Evolutionary conservation across 1,284 basidiomycete species (phyloP).

Genomic region (Cryptococcus floricola): DNA sequence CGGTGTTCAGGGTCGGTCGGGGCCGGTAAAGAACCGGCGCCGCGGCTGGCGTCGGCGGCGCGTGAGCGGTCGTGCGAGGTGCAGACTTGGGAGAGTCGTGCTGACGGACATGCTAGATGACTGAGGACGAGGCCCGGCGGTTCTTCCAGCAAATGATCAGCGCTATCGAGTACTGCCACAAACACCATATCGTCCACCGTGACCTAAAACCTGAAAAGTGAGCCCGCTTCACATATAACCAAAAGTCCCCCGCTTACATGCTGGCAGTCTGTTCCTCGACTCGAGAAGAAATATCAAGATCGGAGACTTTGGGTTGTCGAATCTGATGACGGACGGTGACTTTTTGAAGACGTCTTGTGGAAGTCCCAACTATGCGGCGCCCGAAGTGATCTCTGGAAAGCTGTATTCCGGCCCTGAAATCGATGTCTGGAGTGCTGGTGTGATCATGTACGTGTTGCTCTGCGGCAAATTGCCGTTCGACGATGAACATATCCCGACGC

Average conservation of each 20-base stretch:
- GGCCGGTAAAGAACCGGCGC: no score
- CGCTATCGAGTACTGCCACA: conserved; percentile 91
- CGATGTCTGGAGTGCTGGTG: conserved; percentile 95
- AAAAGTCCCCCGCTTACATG: background rate
- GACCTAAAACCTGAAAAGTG: conserved; percentile 92
- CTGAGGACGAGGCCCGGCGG: conserved; percentile 73
- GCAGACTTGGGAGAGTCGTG: background rate
- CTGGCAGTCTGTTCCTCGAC: conserved; percentile 52
- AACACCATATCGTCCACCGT: conserved; percentile 90
- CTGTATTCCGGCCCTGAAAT: conserved; percentile 93
- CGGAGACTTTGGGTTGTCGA: conserved; percentile 90
- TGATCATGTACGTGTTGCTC: conserved; percentile 92
- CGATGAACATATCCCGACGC: conserved; percentile 83
- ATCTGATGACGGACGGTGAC: conserved; percentile 90
- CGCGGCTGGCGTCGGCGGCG: no score
- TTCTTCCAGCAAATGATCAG: conserved; percentile 97
- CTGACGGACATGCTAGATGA: conserved; percentile 57
- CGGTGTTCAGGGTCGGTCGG: background rate
- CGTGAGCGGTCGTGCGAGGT: no score
- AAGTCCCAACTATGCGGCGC: conserved; percentile 92
- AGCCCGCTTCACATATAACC: conserved; percentile 54
- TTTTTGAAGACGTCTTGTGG: conserved; percentile 93
- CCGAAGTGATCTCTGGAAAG: conserved; percentile 88
- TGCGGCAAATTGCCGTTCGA: conserved; percentile 90
- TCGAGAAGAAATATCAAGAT: conserved; percentile 71